A percentile compares a stretch with the other conserved stretches of the same genome.
phyloP scores from a whole-genome alignment of 2,329 filamentous ascomycete genomes.

The Clathrospora elynae region DNA sequence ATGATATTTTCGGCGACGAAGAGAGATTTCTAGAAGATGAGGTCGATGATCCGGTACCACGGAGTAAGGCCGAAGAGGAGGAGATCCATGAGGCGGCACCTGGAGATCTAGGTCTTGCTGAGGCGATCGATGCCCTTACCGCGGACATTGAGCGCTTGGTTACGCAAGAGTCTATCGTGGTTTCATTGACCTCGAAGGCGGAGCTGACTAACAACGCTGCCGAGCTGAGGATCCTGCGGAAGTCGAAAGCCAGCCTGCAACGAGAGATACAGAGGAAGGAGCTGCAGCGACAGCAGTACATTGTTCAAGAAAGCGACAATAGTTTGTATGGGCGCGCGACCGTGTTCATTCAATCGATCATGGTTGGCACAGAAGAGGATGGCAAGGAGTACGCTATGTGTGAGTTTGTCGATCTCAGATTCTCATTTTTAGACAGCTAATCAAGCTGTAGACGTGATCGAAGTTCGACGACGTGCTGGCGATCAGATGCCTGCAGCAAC shows the following conservation, averaged over 20 bases:
- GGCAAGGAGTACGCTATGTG: constrained; percentile 91
- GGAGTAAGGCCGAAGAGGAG: constrained; percentile 70
- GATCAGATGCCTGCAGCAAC: constrained; percentile 97
- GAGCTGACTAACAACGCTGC: constrained; percentile 97
- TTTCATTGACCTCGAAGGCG: constrained; percentile 89
- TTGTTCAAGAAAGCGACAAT: constrained; percentile 96
- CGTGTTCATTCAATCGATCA: constrained; percentile 87
- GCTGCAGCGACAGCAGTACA: constrained; percentile 94
- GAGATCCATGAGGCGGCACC: constrained; percentile 93
- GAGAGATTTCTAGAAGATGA: constrained; percentile 87
- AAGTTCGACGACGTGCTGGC: constrained; percentile 86
- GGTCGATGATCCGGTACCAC: constrained; percentile 70
- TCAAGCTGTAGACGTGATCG: constrained; percentile 69
- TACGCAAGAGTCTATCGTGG: constrained; percentile 87
- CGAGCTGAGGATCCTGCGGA: constrained; percentile 86
- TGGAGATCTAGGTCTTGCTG: constrained; percentile 88
- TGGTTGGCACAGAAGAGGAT: constrained; percentile 89
- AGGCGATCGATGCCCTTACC: constrained; percentile 87
- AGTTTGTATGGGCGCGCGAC: constrained; percentile 91
- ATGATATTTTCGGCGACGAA: constrained; percentile 91
- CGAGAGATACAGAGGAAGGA: constrained; percentile 93
- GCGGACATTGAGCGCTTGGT: constrained; percentile 87
- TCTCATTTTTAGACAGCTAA: constrained; percentile 4
- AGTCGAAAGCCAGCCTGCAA: constrained; percentile 91
- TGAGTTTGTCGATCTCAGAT: constrained; percentile 45